Percentiles rank a stretch among this genome's conserved stretches.
These are phyloP conservation scores for Xylaria castorea DNA, from an alignment of 495 filamentous ascomycete genomes.

Conservation along the genomic window DNA sequence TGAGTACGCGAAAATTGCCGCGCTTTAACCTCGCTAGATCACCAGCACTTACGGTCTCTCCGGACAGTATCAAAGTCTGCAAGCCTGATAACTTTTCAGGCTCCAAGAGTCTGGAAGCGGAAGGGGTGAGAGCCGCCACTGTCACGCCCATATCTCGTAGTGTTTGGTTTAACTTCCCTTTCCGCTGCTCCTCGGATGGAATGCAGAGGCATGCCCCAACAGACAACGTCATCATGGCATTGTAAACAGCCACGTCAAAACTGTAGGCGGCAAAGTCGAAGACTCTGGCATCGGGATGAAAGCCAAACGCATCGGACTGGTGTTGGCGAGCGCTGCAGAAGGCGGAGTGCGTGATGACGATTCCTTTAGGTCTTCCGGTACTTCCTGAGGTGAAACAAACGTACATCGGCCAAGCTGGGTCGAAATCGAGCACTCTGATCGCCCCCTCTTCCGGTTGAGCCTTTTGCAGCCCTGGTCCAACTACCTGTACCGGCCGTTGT, in stretches of 20 bases:
- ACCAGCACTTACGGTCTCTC: neutral
- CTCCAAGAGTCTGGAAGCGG: neutral
- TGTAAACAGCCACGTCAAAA: conserved; percentile 63
- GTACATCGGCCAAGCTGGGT: neutral
- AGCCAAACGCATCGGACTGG: neutral
- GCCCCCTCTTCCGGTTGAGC: neutral
- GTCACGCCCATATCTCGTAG: neutral
- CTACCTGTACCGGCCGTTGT: neutral
- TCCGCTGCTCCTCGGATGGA: conserved; percentile 61
- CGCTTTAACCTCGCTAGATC: neutral
- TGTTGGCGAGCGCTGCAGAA: neutral
- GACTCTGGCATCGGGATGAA: neutral
- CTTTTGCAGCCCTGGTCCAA: neutral
- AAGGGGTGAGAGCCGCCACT: neutral
- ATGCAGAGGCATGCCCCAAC: conserved; percentile 68
- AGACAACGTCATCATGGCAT: conserved; percentile 56
- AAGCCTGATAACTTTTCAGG: neutral
- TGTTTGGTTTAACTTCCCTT: conserved; percentile 32
- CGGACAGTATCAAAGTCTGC: neutral
- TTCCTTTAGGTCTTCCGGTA: neutral
- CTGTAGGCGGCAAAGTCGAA: conserved; percentile 51
- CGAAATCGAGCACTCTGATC: neutral
- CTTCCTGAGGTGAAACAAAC: neutral
- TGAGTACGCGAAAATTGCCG: neutral
- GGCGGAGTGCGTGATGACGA: neutral